Evolutionary conservation across 495 filamentous ascomycete species (phyloP), one percentile per base, ranked within the genome.

Genomic region (Bacidia rubella): DNA sequence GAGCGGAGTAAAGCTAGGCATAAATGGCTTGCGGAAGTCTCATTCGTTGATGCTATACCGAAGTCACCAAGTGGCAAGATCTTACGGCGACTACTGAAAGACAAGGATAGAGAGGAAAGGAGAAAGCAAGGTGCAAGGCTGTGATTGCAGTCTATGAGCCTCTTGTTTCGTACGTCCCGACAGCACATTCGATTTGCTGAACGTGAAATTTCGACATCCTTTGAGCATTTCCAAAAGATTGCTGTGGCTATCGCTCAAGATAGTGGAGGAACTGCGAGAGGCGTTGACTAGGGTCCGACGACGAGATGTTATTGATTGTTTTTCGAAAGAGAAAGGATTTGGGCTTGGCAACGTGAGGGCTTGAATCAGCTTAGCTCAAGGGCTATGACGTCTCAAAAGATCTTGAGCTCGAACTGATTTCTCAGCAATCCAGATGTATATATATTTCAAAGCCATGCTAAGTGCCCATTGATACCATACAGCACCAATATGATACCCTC

Each of bases 51-150:
- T 51, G 68, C 62, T 32, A 76, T 96, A 52, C 90, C 90, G 19
- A 95, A 95, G 74, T 93, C 85, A 59, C 84, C 90, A 0, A 88
- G 83, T 63, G 90, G 90, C 11, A 95, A 97, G 81, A 95, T 97
- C 57, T 63, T 97, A 61, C 71, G 89, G 39, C 74, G 87, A 19
- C 58, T 93, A 57, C 66, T 97, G 52, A 77, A 87, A 32, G 90
- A 97, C 62, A 75, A 77, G 63, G 87, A 90, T 65, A 85, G 73
- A 67, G 84, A 81, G 63, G 74, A 69, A 43, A 76, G 80, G 64
- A 74, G 79, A 60, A 73, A 73, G 49, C 70, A 75, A 47, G 84
- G 82, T 2, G 67, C 77, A 22, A 82, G 71, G 63, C 62, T 83
- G 21, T 81, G 66, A 54, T 29, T n/a, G n/a, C n/a, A n/a, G n/a